Evolutionary conservation across 352 stramenopile genomes (phyloP).

Genomic region (Globisporangium spinosum): DNA sequence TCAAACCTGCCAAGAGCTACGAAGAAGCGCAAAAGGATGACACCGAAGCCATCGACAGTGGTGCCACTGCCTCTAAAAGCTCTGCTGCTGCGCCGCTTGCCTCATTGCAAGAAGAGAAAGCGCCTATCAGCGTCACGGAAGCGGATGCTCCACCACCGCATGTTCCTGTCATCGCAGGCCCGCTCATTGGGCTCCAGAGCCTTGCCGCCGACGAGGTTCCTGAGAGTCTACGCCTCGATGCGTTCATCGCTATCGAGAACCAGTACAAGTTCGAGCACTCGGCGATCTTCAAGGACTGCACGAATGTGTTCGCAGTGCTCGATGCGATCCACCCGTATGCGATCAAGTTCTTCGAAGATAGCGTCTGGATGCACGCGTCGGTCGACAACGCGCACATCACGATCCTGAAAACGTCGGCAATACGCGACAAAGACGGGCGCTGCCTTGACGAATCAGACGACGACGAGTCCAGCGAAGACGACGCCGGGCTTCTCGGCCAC

Average conservation of each 20-base stretch:
- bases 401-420: slow-evolving; percentile 35
- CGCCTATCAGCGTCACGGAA: background rate
- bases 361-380: slow-evolving; percentile 31
- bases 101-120: background rate
- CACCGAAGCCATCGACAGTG: background rate
- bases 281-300: slow-evolving; percentile 47
- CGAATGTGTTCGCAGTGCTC: slow-evolving; percentile 57
- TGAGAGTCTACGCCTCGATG: slow-evolving; percentile 32
- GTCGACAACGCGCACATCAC: slow-evolving; percentile 35
- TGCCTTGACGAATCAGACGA: slow-evolving; percentile 35
- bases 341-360: slow-evolving; percentile 39
- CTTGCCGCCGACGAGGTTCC: slow-evolving; percentile 32
- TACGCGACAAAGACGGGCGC: slow-evolving; percentile 26
- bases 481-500: slow-evolving; percentile 4
- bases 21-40: background rate
- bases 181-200: slow-evolving; percentile 22
- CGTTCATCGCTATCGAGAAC: slow-evolving; percentile 47
- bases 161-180: slow-evolving; percentile 15
- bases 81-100: background rate
- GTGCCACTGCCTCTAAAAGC: background rate
- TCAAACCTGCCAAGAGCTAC: background rate
- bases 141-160: background rate
- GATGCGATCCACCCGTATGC: slow-evolving; percentile 63
- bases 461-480: slow-evolving; percentile 28
- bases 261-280: slow-evolving; percentile 47